Evolutionary conservation across 2,329 filamentous ascomycete genomes (phyloP), one percentile per base, ranked within the genome.

Genomic region (Chrysoporthe austroafricana): DNA sequence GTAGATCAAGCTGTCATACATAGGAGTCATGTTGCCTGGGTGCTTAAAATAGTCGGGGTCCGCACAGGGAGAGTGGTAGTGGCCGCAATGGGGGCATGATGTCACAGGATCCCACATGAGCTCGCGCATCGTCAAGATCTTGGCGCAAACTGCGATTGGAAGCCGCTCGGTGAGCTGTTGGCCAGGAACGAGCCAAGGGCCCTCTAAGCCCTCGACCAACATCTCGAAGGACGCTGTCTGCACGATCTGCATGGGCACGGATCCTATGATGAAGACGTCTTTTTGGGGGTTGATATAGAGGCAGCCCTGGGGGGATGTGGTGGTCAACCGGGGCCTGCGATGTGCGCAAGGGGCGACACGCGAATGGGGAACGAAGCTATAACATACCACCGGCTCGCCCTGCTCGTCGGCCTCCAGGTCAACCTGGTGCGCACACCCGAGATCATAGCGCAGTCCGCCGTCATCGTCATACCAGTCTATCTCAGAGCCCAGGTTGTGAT

Each of bases 181-280:
- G n/a, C 43, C 52, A 14, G 61, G 52, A 8, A 16, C 16, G 6
- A 9, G 43, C 65, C 60, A 67, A 18, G 61, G 65, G 13, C 44
- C 42, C 1, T 48, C 9, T 13, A n/a, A 26, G 18, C 32, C 34
- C 14, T n/a, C 60, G 11, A 18, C 6, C 14, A 52, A 9, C 32
- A 18, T 21, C 32, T 44, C 46, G 21, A 50, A 63, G 9, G 11
- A 6, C 9, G n/a, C 34, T 1, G 64, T 46, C 13, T 42, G 39
- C n/a, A 52, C 36, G 13, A 60, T 39, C 16, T 59, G 60, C 1
- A 60, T 50, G 9, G 65, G 65, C 18, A 34, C 16, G 14, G 50
- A 43, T 5, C 65, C 65, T 52, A 21, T 64, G n/a, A 67, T 48
- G 44, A 64, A 67, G 5, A 44, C 44, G 34, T 67, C 65, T 18